Conservation (phyloP, 2,329 filamentous ascomycete species). For the Aspergillus terreus region DNA sequence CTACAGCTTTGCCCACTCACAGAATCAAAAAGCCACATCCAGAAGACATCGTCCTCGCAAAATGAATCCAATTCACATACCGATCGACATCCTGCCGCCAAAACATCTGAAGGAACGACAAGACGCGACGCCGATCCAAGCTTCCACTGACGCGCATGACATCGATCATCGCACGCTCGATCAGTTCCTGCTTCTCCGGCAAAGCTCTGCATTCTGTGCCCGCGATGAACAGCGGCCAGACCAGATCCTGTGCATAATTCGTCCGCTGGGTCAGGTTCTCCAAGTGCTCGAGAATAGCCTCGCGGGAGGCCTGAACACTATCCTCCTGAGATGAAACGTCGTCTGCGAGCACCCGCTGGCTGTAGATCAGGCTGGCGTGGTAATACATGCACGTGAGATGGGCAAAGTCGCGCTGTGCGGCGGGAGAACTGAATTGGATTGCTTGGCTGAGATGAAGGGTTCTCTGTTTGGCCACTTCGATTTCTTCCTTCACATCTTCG, state of each 20-base stretch:
- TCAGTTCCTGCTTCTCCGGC: conserved; percentile 1
- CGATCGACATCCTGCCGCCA: conserved; percentile 4
- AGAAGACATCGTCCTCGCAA: conserved; percentile 8
- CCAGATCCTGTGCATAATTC: conserved; percentile 22
- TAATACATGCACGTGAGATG: conserved; percentile 23
- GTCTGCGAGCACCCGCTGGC: conserved; percentile 17
- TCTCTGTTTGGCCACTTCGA: conserved; percentile 11
- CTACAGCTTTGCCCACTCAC: conserved; percentile 8
- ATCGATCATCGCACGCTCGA: conserved; percentile 6
- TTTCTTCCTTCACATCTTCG: not conserved
- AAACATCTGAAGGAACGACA: conserved; percentile 9
- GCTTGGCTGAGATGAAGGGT: conserved; percentile 13
- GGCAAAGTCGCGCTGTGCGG: conserved; percentile 15
- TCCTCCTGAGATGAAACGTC: not conserved
- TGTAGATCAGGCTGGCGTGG: conserved; percentile 24
- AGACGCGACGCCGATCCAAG: conserved; percentile 11
- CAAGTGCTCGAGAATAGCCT: conserved; percentile 8
- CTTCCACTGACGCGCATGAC: conserved; percentile 10
- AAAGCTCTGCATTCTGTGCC: conserved; percentile 18
- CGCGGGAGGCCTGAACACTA: conserved; percentile 1
- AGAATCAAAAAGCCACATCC: conserved; percentile 11
- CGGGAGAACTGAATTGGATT: conserved; percentile 13
- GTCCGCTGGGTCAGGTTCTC: conserved; percentile 5
- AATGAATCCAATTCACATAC: conserved; percentile 12
- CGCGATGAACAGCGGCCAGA: conserved; percentile 26